Evolutionary conservation across 1,284 basidiomycete species (phyloP), one percentile per base, ranked within the genome.

Genomic region (Cutaneotrichosporon mucoides): DNA sequence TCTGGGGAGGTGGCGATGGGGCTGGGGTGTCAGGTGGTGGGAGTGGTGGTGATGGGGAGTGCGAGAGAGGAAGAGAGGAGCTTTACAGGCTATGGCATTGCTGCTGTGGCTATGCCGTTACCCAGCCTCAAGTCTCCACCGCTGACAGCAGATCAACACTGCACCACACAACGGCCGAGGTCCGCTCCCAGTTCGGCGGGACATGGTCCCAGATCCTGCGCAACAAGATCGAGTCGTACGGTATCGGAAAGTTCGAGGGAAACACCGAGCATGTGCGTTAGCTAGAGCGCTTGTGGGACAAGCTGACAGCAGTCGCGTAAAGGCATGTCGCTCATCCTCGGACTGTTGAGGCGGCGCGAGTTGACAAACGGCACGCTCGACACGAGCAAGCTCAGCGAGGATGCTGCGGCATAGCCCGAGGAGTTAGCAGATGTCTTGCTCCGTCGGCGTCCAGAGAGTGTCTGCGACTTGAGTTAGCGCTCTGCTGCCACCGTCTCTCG

Each of bases 301-400:
- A 36, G 41, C 47, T 46, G 13, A 46, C 37, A 2, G 4, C 61
- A 77, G 76, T 69, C 77, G 13, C 66, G 75, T 2, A 70, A 76
- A 62, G 77, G 77, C 54, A 77, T 79, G 77, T 72, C 75, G 33
- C 66, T 79, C n/a, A 73, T 79, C 41, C 66, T 79, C 15, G 59
- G 59, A 1, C 63, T 73, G 7, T 53, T 77, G 8, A 62, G 72
- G 34, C 16, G 50, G 36, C 46, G 57, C n/a, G 57, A 62, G 57
- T 36, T 55, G 35, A 40, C 44, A 16, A 48, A 55, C 45, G 53
- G 53, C 11, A 11, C 36, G 4, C 38, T 55, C 24, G 53, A 55
- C 35, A 16, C 44, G 45, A 6, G 12, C 11, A 48, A 48, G 60
- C 16, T 43, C 44, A 43, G 36, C 8, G n/a, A 36, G 35, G 37